Base-by-base conservation (phyloP, 2,329 filamentous ascomycete species). In the Calonectria pteridis region DNA sequence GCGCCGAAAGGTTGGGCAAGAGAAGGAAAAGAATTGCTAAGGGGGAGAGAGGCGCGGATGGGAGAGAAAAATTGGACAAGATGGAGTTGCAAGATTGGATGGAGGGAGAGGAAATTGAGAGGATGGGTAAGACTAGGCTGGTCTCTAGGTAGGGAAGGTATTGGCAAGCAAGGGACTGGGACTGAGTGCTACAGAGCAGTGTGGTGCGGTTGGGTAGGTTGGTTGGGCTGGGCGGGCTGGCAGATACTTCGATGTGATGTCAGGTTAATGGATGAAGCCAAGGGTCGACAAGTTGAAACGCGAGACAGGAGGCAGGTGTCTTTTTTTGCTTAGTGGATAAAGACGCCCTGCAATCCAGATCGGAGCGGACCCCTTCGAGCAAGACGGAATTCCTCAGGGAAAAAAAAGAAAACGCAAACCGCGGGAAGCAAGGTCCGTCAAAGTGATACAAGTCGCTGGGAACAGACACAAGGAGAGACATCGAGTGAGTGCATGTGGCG, bases 211-310 rank as follows among this genome's bases (percentile, higher is more conserved):
- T 69, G 55, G 67, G 53, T 59, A 64, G 59, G 20, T 49, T 53
- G 55, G 55, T 31, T 50, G 66, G 55, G 55, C 31, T 63, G 58
- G 67, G 59, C 37, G 58, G 67, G 59, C 37, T 37, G 35, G 31
- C 33, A 26, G 58, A 63, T 69, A 69, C 33, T 37, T 69, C 31
- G 58, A 53, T 37, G 67, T 53, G 59, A 70, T 70, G 35, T 65
- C 35, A 63, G 50, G 67, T 70, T 53, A 40, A 68, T 69, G 31
- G 43, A 63, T 23, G 53, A 69, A 70, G 46, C 16, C 55, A 62
- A 59, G 67, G 67, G 55, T 63, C 59, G 70, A 65, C 51, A 33
- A n/a, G 62, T 55, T 70, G 67, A 70, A 70, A 70, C 67, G 49
- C 59, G 67, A 69, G 40, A 64, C 37, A 49, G 59, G 40, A 64